These are phyloP conservation scores for Phoma sp. DNA, from an alignment of 2,329 filamentous ascomycete species.

Conservation along the genomic window DNA sequence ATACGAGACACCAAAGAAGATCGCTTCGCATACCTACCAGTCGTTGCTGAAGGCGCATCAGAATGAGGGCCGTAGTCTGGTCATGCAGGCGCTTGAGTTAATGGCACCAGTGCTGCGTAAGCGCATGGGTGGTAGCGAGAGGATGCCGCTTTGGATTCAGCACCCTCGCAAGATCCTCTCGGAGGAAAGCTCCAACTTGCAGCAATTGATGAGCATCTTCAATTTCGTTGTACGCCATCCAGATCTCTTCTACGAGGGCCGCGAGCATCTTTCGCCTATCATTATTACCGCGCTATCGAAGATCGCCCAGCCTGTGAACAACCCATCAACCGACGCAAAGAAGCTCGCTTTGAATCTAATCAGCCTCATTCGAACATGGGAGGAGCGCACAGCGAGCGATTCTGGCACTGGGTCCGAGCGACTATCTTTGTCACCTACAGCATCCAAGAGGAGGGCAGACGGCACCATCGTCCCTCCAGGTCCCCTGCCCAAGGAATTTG, in stretches of 20 bases:
- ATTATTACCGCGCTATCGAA: slow-evolving; percentile 91
- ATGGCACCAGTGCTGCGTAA: slow-evolving; percentile 94
- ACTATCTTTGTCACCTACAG: slow-evolving; percentile 73
- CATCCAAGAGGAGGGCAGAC: slow-evolving; percentile 76
- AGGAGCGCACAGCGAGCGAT: slow-evolving; percentile 79
- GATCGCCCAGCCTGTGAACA: slow-evolving; percentile 82
- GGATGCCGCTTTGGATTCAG: slow-evolving; percentile 84
- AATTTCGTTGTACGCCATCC: slow-evolving; percentile 94
- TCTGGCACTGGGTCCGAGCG: slow-evolving; percentile 40
- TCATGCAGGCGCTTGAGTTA: slow-evolving; percentile 92
- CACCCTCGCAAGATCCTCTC: slow-evolving; percentile 89
- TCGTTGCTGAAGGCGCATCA: slow-evolving; percentile 91
- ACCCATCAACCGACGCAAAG: slow-evolving; percentile 88
- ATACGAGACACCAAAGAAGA: slow-evolving; percentile 95
- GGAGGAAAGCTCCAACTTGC: slow-evolving; percentile 92
- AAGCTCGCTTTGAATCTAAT: slow-evolving; percentile 91
- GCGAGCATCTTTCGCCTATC: slow-evolving; percentile 87
- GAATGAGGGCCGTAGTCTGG: slow-evolving; percentile 88
- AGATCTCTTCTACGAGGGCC: slow-evolving; percentile 91
- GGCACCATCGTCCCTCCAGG: slow-evolving; percentile 64
- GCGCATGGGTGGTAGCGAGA: slow-evolving; percentile 76
- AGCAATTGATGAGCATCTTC: slow-evolving; percentile 97
- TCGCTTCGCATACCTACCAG: slow-evolving; percentile 93
- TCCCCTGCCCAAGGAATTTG: slow-evolving; percentile 55
- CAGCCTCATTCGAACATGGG: slow-evolving; percentile 90